These are phyloP conservation scores for Manihot esculenta DNA, from an alignment of 441 rosid species.

Conservation along the genomic window DNA sequence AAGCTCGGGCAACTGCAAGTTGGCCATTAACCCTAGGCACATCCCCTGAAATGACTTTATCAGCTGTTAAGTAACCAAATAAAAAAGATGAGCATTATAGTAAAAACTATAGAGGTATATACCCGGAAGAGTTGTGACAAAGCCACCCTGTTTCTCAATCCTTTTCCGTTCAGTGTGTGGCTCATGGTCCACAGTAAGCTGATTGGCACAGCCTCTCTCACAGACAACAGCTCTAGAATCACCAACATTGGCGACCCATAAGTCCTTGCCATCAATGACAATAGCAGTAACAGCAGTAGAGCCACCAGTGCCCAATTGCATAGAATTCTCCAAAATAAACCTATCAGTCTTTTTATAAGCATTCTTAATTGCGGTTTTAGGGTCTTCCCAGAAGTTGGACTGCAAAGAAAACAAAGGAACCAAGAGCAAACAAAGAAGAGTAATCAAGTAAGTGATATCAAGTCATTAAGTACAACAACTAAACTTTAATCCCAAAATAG, in stretches of 20 bases:
- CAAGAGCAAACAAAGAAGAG: background rate
- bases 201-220: slow-evolving; percentile 60
- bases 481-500: no score
- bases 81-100: background rate
- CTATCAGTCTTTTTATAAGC: slow-evolving; percentile 55
- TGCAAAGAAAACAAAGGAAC: slow-evolving; percentile 23
- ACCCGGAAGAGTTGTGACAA: slow-evolving; percentile 63
- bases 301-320: slow-evolving; percentile 67
- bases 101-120: background rate
- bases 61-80: background rate
- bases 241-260: slow-evolving; percentile 67
- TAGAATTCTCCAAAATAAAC: slow-evolving; percentile 44
- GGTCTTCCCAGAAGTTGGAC: slow-evolving; percentile 55
- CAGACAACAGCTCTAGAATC: slow-evolving; percentile 70
- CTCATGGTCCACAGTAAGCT: slow-evolving; percentile 64
- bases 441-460: background rate
- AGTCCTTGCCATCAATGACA: slow-evolving; percentile 56
- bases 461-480: background rate
- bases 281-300: slow-evolving; percentile 73
- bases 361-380: slow-evolving; percentile 43
- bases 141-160: slow-evolving; percentile 63
- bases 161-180: slow-evolving; percentile 51
- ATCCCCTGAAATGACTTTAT: slow-evolving; percentile 49
- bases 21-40: slow-evolving; percentile 80
- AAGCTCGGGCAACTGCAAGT: slow-evolving; percentile 78